Base-by-base conservation (phyloP, 371 early-diverging fungal species). In the Quaeritorhiza haematococci region DNA sequence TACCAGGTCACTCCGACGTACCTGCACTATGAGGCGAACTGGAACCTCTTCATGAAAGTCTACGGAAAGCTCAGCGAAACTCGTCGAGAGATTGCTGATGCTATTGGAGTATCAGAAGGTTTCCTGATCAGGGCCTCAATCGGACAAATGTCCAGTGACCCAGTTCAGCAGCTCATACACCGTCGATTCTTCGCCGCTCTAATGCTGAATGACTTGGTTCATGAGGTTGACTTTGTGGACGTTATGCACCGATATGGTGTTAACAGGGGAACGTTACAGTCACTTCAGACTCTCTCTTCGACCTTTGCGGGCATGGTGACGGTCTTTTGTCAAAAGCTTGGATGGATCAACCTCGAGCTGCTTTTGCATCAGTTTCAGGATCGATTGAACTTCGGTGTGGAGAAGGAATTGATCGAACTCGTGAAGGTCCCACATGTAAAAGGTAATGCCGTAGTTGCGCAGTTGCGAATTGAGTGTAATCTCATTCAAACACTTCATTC, bases 1-100 rank as follows among this genome's bases (percentile, higher is more conserved):
- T 68, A 68, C 33, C 68, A 69, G 21, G 58, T 68, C 19, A 66
- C 66, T 1, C 66, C 68, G 26, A 26, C 49, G 8, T 68, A 62
- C 46, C 26, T 46, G 33, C 24, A 63, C n/a, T 38, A 47, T 24
- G 46, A 38, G 48, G 41, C 35, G 1, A 29, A 38, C 32, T 61
- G 33, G 66, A 61, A 3, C 24, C 32, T 23, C 42, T 59, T 42
- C 55, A 24, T 56, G 13, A 42, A 59, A 7, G 6, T 61, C 0
- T 61, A 21, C 19, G 17, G 21, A 15, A 30, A 46, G 5, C 15
- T 62, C 21, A 23, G 27, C 23, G 49, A 34, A 3, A 32, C 23
- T 6, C 30, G 55, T 32, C 19, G 33, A 29, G 13, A 34, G 4
- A 33, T 62, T 23, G 64, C 64, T 0, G 43, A 27, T 10, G 17